Evolutionary conservation across 2,329 filamentous ascomycete species (phyloP).

Genomic region (Cercospora citrullina): DNA sequence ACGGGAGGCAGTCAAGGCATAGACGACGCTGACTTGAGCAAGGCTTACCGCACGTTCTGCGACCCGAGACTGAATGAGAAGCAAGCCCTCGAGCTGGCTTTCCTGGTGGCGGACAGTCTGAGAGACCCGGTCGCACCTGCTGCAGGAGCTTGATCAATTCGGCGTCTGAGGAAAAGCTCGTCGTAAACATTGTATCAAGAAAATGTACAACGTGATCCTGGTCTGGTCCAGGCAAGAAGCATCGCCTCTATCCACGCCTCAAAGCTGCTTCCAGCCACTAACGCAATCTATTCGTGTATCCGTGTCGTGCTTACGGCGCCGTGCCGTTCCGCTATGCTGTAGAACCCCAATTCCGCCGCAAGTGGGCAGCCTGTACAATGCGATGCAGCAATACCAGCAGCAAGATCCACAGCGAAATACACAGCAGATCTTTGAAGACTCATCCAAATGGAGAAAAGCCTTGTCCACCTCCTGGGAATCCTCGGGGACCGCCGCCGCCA

Average conservation of each 20-base stretch:
- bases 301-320: background rate
- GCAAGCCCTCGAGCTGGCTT: constrained; percentile 92
- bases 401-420: background rate
- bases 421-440: background rate
- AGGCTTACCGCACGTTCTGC: constrained; percentile 95
- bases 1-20: constrained; percentile 85
- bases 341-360: background rate
- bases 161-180: background rate
- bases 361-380: background rate
- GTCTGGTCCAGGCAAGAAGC: background rate
- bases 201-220: background rate
- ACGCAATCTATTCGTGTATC: background rate
- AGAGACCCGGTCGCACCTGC: constrained; percentile 4
- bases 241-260: background rate
- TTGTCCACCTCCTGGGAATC: constrained; percentile 18
- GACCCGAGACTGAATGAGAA: constrained; percentile 96
- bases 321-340: background rate
- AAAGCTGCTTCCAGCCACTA: background rate
- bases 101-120: constrained; percentile 73
- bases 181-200: background rate
- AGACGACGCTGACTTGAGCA: constrained; percentile 80
- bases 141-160: background rate
- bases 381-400: background rate
- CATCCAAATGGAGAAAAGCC: constrained; percentile 26
- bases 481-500: constrained; percentile 21